Evolutionary conservation across 2,329 filamentous ascomycete genomes (phyloP).

Genomic region (Diaporthe vexans): DNA sequence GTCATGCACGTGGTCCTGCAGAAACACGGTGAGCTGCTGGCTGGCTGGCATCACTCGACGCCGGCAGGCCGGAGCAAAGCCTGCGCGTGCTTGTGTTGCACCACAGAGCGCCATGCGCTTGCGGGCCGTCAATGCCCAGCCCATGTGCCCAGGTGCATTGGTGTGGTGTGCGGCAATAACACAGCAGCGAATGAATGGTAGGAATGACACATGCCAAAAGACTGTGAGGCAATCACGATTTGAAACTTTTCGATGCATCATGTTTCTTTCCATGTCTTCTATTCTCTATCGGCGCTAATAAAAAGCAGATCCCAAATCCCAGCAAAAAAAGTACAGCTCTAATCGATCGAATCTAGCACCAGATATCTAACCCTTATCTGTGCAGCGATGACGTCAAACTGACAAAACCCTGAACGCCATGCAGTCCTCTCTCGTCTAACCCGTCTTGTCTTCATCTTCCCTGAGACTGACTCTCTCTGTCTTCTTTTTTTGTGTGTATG

Average conservation of each 20-base stretch:
- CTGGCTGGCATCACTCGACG: not conserved
- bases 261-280: not conserved
- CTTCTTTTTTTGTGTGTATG: not conserved
- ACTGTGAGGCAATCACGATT: not conserved
- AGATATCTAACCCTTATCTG: constrained; percentile 28
- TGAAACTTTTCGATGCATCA: not conserved
- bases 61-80: too few relatives aligned
- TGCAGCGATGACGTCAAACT: not conserved
- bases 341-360: not conserved
- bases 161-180: not conserved
- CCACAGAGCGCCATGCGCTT: not conserved
- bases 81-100: too few relatives aligned
- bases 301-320: not conserved
- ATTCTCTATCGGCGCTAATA: not conserved
- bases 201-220: not conserved
- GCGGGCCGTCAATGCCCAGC: not conserved
- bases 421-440: too few relatives aligned
- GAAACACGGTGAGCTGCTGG: constrained; percentile 18
- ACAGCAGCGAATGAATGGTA: not conserved
- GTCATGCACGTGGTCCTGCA: constrained; percentile 4
- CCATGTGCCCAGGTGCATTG: not conserved
- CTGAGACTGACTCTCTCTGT: not conserved
- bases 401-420: too few relatives aligned
- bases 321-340: too few relatives aligned
- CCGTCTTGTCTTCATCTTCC: not conserved